Base-by-base conservation (phyloP, 345 rosid genomes). In the Hirschfeldia incana region DNA sequence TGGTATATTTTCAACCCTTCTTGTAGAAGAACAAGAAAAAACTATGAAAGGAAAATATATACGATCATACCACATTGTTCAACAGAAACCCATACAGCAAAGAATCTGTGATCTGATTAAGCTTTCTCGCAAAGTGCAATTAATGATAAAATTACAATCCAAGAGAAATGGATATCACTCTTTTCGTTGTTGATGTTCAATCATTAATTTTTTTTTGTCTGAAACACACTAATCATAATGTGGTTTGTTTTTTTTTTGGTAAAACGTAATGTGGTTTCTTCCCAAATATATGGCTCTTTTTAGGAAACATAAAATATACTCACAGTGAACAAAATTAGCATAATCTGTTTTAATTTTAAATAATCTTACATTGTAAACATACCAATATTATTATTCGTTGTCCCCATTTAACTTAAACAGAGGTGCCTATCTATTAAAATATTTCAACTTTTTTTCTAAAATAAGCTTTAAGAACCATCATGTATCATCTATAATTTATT, bases 131-230 rank as follows among this genome's bases (percentile, higher is more conserved):
- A 64, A 53, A 64, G 30, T 61, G 69, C 11, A 76, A 1, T 2
- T 53, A 57, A 53, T 71, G 67, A 65, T 72, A 33, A 65, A 37
- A 37, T 71, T 64, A 16, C 61, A 78, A 39, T 65, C 76, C 67
- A 71, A 65, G 15, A 71, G 27, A 51, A 70, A 42, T 70, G 58
- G 75, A 63, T n/a, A 71, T 62, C 30, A 62, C 46, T 42, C 66
- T 53, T 70, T 77, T 64, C 11, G 69, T 7, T 11, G 13, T n/a
- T 62, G 21, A 8, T 37, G 55, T 2, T 4, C 60, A 75, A 57
- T 75, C 65, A 65, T 65, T 32, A 51, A 51, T 33, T 6, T 7
- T 32, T 21, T 21, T 49, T 60, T 63, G 15, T 74, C 62, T 51
- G 28, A 34, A 46, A 12, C 37, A 42, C 44, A 4, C 2, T 53